Conservation (phyloP, 441 rosid genomes). For the Euphorbia corollata region DNA sequence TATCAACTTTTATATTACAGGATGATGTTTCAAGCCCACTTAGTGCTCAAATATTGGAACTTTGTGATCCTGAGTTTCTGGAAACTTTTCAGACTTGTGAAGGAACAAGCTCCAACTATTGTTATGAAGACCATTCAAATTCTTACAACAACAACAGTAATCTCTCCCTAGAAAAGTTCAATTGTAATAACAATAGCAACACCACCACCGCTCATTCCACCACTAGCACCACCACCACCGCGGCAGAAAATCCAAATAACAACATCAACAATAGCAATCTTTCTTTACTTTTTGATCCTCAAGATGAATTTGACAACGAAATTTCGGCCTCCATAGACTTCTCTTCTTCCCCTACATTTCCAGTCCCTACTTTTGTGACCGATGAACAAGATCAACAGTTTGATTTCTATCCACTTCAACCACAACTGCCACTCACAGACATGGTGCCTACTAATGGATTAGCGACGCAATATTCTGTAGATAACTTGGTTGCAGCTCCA, state of each 20-base stretch:
- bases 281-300: conserved; percentile 49
- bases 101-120: conserved; percentile 51
- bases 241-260: conserved; percentile 22
- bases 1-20: conserved; percentile 33
- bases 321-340: conserved; percentile 81
- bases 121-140: conserved; percentile 35
- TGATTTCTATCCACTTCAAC: conserved; percentile 48
- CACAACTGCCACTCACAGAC: conserved; percentile 35
- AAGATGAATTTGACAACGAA: conserved; percentile 63
- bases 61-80: conserved; percentile 58
- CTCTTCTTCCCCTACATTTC: conserved; percentile 50
- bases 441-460: conserved; percentile 23
- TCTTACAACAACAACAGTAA: conserved; percentile 13
- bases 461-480: conserved; percentile 23
- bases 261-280: conserved; percentile 27
- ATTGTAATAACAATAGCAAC: conserved; percentile 23
- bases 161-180: conserved; percentile 27
- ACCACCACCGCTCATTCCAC: conserved; percentile 22
- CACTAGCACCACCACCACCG: conserved; percentile 21
- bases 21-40: conserved; percentile 74
- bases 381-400: conserved; percentile 40
- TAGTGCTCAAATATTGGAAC: conserved; percentile 53
- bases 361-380: conserved; percentile 38
- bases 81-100: conserved; percentile 70
- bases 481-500: conserved; percentile 21